Base-by-base conservation (phyloP, 2,329 filamentous ascomycete genomes). In the Aspergillus persii region DNA sequence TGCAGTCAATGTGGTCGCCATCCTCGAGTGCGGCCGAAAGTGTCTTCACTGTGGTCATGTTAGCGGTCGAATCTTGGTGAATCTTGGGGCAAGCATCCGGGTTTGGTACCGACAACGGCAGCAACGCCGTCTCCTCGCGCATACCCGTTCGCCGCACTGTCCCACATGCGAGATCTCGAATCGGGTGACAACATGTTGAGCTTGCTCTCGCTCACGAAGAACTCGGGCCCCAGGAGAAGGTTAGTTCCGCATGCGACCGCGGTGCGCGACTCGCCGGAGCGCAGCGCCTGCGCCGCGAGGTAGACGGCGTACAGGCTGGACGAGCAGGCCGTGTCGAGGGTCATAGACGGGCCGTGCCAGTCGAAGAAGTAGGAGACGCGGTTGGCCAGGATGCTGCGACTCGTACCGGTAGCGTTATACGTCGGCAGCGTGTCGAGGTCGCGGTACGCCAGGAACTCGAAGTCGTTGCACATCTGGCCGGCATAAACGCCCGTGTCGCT, bases 161-260 rank as follows among this genome's bases (percentile, higher is more conserved):
- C 76, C 66, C 71, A 80, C 65, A 74, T 81, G 53, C 77, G 79
- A 15, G 78, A 83, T 36, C 78, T 75, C 0, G 81, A 81, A 0
- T 78, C 76, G 48, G 81, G 77, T 0, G 80, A 81, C 30, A 85
- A 76, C 27, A 83, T 63, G 66, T 77, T 53, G 8, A 66, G 56
- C 27, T 68, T 65, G 39, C 58, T 61, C 57, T 66, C 61, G 18
- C 55, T 59, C 15, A 68, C 46, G 53, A 36, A 62, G n/a, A 30
- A 8, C 4, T 36, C 47, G 1, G 59, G 59, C 1, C 33, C 44
- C 2, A 57, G 33, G 3, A 63, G 50, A 2, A 63, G 11, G 15
- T 59, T 48, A 0, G 50, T 49, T 3, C 59, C 59, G 0, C 11
- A 30, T 2, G 41, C 57, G 3, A 57, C 15, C 6, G 54, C 60